A percentile compares a stretch with the other conserved stretches of the same genome.
These are phyloP conservation scores for Prunus mira DNA, from an alignment of 306 rosid species.

Conservation along the genomic window DNA sequence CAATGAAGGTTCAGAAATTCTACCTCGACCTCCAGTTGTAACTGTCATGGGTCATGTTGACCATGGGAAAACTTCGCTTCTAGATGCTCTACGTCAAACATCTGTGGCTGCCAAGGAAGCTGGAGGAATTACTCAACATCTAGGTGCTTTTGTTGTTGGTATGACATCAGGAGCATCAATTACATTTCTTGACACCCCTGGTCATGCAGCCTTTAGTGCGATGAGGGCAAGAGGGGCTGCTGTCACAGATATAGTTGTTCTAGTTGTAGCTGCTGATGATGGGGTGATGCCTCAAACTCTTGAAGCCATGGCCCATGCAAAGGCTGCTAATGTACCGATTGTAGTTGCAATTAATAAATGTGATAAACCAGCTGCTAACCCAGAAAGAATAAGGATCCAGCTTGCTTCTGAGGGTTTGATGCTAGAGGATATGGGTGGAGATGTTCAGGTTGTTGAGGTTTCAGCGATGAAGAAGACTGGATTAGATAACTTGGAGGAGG, in stretches of 20 bases:
- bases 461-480: conserved; percentile 80
- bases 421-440: conserved; percentile 97
- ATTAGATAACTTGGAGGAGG: conserved; percentile 77
- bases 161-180: conserved; percentile 91
- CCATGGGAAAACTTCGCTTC: conserved; percentile 95
- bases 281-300: conserved; percentile 99
- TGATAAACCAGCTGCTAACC: conserved; percentile 93
- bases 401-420: conserved; percentile 94
- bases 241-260: conserved; percentile 87
- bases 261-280: conserved; percentile 96
- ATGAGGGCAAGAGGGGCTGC: conserved; percentile 98
- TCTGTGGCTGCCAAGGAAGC: conserved; percentile 96
- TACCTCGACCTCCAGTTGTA: conserved; percentile 81
- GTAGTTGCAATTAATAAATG: conserved; percentile 97
- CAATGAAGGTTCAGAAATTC: conserved; percentile 58
- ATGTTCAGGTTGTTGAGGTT: conserved; percentile 83
- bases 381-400: conserved; percentile 81
- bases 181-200: conserved; percentile 97
- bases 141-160: conserved; percentile 89
- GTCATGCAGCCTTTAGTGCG: conserved; percentile 99
- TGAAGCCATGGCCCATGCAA: conserved; percentile 92
- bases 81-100: conserved; percentile 90
- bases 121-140: conserved; percentile 96
- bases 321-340: conserved; percentile 81
- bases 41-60: conserved; percentile 99